Percentiles rank a stretch among this genome's conserved stretches.
Evolutionary conservation across 345 rosid species (phyloP).

Genomic region (Geranium rotundifolium): DNA sequence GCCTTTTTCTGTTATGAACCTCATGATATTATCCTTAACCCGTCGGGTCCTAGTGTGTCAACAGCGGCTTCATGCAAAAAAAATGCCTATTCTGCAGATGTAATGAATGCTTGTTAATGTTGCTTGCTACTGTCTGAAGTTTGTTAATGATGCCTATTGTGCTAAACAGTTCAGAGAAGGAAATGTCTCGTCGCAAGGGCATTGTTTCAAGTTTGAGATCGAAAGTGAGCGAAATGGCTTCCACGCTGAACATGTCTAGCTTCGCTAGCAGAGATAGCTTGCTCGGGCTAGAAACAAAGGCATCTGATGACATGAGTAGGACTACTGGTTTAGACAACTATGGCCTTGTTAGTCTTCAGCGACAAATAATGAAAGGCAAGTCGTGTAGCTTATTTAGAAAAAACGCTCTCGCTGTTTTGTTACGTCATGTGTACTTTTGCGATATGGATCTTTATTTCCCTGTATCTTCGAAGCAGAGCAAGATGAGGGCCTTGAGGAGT

Average conservation of each 20-base stretch:
- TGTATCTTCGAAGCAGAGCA: slow-evolving; percentile 49
- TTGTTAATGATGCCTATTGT: slow-evolving; percentile 1
- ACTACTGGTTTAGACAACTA: slow-evolving; percentile 65
- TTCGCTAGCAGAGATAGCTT: slow-evolving; percentile 70
- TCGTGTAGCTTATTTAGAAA: too few species aligned
- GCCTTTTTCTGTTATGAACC: too few species aligned
- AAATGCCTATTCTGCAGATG: not conserved
- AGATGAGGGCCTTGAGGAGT: slow-evolving; percentile 93
- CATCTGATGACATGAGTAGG: slow-evolving; percentile 43
- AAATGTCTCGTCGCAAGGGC: slow-evolving; percentile 90
- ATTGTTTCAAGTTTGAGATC: slow-evolving; percentile 63
- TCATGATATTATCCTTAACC: too few species aligned
- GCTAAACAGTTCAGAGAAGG: slow-evolving; percentile 68
- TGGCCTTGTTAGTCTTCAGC: slow-evolving; percentile 76
- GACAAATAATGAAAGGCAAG: slow-evolving; percentile 84
- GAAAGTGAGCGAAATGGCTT: slow-evolving; percentile 73
- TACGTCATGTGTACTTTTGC: not conserved
- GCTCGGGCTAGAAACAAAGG: slow-evolving; percentile 68
- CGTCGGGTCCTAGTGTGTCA: too few species aligned
- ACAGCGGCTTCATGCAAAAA: not conserved
- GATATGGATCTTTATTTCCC: slow-evolving; percentile 4
- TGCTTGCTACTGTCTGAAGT: too few species aligned
- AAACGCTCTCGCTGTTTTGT: not conserved
- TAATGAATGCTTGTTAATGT: not conserved
- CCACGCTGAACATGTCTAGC: slow-evolving; percentile 71